Conservation (phyloP, 768 basidiomycete species). For the Boletus sp. region DNA sequence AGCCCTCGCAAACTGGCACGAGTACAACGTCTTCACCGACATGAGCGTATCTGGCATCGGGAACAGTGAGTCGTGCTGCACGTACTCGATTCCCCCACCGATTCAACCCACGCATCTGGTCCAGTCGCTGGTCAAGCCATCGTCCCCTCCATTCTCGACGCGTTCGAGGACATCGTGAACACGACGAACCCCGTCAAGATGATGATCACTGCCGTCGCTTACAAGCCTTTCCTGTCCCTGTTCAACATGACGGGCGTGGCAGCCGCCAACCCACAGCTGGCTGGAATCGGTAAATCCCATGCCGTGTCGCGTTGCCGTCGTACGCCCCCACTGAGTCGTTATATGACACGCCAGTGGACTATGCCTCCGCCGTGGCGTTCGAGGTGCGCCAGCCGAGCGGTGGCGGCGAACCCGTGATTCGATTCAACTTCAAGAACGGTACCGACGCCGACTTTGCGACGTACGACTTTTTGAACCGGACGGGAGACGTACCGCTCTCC, state of each 20-base stretch:
- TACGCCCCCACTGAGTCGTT: background rate
- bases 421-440: constrained; percentile 72
- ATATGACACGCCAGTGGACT: constrained; percentile 46
- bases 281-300: constrained; percentile 49
- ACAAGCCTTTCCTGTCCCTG: constrained; percentile 75
- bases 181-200: constrained; percentile 53
- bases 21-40: constrained; percentile 65
- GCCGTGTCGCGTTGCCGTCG: background rate
- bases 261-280: constrained; percentile 48
- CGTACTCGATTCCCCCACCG: background rate
- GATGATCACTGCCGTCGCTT: constrained; percentile 58
- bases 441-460: constrained; percentile 44
- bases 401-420: constrained; percentile 49
- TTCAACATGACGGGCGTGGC: constrained; percentile 74
- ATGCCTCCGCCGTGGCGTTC: constrained; percentile 54
- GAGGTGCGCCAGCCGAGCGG: constrained; percentile 54
- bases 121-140: constrained; percentile 68
- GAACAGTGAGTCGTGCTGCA: constrained; percentile 46
- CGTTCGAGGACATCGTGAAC: constrained; percentile 52
- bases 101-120: background rate
- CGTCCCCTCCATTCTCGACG: constrained; percentile 56
- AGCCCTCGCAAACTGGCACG: constrained; percentile 69
- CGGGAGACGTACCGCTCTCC: constrained; percentile 54
- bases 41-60: constrained; percentile 54
- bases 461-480: constrained; percentile 45